Percentiles rank a stretch among this genome's conserved stretches.
phyloP scores from a whole-genome alignment of 352 stramenopile species.

The Pythium diclinum region DNA sequence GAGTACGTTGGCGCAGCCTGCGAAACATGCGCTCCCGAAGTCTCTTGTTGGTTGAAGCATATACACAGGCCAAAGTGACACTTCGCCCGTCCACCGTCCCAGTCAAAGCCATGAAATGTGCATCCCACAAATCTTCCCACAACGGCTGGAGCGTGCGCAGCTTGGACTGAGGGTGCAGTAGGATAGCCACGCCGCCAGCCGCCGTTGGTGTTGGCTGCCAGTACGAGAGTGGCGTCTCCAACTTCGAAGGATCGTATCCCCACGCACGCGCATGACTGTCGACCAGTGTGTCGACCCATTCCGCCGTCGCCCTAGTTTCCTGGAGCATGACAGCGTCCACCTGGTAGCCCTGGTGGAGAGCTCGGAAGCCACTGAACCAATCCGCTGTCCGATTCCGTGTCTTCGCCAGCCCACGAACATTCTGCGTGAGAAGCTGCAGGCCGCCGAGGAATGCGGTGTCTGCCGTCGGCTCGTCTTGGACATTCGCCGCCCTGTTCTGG shows the following conservation, averaged over 20 bases:
- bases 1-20: neutral
- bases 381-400: neutral
- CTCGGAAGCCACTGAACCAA: conserved; percentile 11
- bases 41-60: neutral
- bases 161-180: conserved; percentile 5
- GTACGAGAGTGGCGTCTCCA: conserved; percentile 4
- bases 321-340: conserved; percentile 9
- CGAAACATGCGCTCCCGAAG: neutral
- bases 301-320: conserved; percentile 5
- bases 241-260: neutral
- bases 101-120: too few species aligned
- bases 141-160: neutral
- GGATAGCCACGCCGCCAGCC: conserved; percentile 10
- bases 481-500: too few species aligned
- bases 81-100: neutral
- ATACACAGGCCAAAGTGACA: neutral
- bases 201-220: conserved; percentile 9
- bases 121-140: too few species aligned
- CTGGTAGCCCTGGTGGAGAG: neutral
- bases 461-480: too few species aligned
- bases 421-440: conserved; percentile 11
- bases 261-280: neutral
- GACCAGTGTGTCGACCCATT: neutral
- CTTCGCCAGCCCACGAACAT: conserved; percentile 10
- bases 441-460: neutral